These are phyloP conservation scores for Scorias spongiosa DNA, from an alignment of 2,329 filamentous ascomycete genomes.

Conservation along the genomic window DNA sequence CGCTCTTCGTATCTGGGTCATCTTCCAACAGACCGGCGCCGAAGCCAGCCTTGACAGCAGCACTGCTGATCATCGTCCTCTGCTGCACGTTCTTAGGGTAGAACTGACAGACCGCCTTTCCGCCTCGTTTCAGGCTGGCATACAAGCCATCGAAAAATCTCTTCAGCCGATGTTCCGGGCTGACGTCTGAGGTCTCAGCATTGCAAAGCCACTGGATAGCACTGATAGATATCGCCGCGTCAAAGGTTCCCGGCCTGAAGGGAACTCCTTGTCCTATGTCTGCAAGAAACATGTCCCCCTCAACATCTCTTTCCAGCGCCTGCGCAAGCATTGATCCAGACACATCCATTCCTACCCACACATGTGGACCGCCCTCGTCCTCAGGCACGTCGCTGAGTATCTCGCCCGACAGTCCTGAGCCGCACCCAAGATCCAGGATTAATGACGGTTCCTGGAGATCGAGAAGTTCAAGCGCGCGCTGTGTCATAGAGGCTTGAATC, in stretches of 20 bases:
- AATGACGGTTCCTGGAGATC: conserved; percentile 64
- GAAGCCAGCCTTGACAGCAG: conserved; percentile 86
- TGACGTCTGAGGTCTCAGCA: conserved; percentile 76
- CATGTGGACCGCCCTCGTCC: conserved; percentile 69
- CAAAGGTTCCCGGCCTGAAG: conserved; percentile 81
- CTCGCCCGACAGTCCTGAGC: conserved; percentile 84
- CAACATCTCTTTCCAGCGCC: conserved; percentile 77
- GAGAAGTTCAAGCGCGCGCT: conserved; percentile 82
- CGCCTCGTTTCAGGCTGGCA: conserved; percentile 65
- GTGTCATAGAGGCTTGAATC: conserved; percentile 89
- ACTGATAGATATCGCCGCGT: conserved; percentile 86
- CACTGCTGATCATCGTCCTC: conserved; percentile 77
- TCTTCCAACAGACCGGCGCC: conserved; percentile 90
- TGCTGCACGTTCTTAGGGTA: conserved; percentile 94
- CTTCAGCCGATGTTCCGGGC: conserved; percentile 58
- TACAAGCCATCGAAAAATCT: conserved; percentile 92
- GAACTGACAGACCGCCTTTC: conserved; percentile 88
- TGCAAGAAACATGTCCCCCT: conserved; percentile 83
- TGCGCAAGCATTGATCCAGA: conserved; percentile 93
- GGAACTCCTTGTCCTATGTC: conserved; percentile 94
- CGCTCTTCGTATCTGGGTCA: conserved; percentile 89
- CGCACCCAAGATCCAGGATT: conserved; percentile 93
- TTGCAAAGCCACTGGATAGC: conserved; percentile 99
- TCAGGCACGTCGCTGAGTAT: conserved; percentile 62
- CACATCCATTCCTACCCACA: conserved; percentile 96